These are phyloP conservation scores for Cladosporium oxysporum DNA, from an alignment of 2,329 filamentous ascomycete genomes.

Conservation along the genomic window DNA sequence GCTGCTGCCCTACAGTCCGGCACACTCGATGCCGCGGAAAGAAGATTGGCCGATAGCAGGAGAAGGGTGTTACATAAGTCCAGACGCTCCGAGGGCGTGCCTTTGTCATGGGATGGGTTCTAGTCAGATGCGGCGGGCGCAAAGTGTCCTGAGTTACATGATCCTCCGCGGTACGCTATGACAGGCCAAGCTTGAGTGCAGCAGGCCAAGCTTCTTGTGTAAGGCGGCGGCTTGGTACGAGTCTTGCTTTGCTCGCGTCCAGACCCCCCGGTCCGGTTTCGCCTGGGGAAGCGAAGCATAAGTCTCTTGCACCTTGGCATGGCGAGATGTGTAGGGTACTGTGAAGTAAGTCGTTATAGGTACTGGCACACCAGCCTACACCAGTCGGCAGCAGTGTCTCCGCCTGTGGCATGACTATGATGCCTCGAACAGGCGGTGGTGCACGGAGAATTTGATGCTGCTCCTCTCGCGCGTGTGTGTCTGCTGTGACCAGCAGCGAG, in stretches of 20 bases:
- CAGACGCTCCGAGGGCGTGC: background rate
- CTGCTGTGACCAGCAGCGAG: conserved; percentile 5
- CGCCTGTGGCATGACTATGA: conserved; percentile 3
- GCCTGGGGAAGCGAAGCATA: conserved; percentile 19
- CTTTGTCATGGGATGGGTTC: background rate
- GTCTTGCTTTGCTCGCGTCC: conserved; percentile 15
- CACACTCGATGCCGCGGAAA: background rate
- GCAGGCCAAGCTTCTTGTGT: background rate
- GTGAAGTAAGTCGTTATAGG: background rate
- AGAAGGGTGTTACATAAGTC: background rate
- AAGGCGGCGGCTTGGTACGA: conserved; percentile 13
- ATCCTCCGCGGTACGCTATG: conserved; percentile 18
- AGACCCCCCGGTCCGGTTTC: conserved; percentile 21
- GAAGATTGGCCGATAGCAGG: background rate
- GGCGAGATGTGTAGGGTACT: background rate
- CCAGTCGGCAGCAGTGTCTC: background rate
- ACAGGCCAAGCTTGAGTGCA: conserved; percentile 18
- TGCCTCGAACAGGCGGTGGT: background rate
- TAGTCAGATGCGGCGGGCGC: background rate
- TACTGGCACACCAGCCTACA: background rate
- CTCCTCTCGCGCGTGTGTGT: background rate
- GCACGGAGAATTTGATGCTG: background rate
- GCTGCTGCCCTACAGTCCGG: background rate
- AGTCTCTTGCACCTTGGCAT: conserved; percentile 2
- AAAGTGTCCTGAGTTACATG: conserved; percentile 4